Percentiles rank a stretch among this genome's conserved stretches.
These are phyloP conservation scores for Trametes punicea DNA, from an alignment of 768 basidiomycete species.

Conservation along the genomic window DNA sequence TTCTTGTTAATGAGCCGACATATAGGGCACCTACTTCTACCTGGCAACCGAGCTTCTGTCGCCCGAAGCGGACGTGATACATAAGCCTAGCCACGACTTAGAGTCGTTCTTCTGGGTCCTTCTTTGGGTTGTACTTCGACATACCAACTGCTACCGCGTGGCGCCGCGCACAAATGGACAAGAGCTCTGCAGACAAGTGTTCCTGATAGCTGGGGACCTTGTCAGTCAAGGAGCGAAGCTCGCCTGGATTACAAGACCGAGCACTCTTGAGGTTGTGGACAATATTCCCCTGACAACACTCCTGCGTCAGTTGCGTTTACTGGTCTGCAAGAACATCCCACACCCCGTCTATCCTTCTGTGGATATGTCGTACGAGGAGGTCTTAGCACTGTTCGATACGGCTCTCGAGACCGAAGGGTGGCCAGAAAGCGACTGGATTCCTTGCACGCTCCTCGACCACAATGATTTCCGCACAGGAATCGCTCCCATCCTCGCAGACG, in stretches of 20 bases:
- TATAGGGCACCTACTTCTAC: neutral
- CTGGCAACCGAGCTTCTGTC: neutral
- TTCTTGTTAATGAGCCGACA: neutral
- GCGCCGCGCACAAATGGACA: neutral
- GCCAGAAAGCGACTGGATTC: neutral
- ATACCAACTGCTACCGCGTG: neutral
- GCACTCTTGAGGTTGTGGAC: neutral
- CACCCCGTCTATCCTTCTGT: neutral
- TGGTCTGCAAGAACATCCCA: neutral
- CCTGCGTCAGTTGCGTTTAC: neutral
- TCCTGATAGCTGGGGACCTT: neutral
- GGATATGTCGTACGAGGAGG: neutral
- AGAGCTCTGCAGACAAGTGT: neutral
- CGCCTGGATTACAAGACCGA: neutral
- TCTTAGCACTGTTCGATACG: neutral
- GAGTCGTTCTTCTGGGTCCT: slow-evolving; percentile 11
- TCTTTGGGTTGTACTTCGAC: slow-evolving; percentile 11
- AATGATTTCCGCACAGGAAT: no score
- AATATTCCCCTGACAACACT: slow-evolving; percentile 1
- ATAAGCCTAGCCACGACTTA: neutral
- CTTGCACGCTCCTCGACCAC: neutral
- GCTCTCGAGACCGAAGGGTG: neutral
- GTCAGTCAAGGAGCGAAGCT: neutral
- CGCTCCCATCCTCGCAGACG: no score
- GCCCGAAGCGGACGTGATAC: neutral